These are phyloP conservation scores for Backusella parvicylindrica DNA, from an alignment of 192 early-diverging fungal species.

Conservation along the genomic window DNA sequence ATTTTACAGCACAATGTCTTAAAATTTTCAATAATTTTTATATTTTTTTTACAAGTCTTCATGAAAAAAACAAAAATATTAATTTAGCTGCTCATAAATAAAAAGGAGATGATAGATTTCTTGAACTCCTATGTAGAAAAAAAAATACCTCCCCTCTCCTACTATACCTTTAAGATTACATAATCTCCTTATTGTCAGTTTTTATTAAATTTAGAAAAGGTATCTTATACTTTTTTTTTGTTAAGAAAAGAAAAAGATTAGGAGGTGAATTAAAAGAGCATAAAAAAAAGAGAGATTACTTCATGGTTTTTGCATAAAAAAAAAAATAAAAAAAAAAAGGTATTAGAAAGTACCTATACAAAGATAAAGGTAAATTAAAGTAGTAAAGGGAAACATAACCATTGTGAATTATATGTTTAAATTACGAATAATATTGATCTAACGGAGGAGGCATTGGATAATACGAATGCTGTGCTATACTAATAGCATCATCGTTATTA, in stretches of 20 bases:
- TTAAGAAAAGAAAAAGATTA: neutral
- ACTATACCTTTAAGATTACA: neutral
- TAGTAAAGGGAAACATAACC: neutral
- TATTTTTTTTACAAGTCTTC: neutral
- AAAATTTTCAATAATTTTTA: neutral
- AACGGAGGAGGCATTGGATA: neutral
- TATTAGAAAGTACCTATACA: neutral
- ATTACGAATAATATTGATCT: neutral
- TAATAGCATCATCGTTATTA: neutral
- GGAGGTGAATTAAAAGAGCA: neutral
- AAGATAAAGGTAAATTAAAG: neutral
- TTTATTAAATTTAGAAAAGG: neutral
- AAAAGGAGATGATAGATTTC: neutral
- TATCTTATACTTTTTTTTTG: neutral
- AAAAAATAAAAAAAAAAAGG: neutral
- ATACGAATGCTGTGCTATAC: neutral
- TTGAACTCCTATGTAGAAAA: neutral
- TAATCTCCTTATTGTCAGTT: constrained; percentile 1
- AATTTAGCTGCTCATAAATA: neutral
- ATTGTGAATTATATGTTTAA: neutral
- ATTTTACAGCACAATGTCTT: neutral
- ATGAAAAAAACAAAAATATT: neutral
- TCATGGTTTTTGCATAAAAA: neutral
- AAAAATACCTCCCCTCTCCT: neutral
- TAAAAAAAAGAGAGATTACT: neutral